Evolutionary conservation across 1,284 basidiomycete species (phyloP), one percentile per base, ranked within the genome.

Genomic region (Butyriboletus appendiculatus): DNA sequence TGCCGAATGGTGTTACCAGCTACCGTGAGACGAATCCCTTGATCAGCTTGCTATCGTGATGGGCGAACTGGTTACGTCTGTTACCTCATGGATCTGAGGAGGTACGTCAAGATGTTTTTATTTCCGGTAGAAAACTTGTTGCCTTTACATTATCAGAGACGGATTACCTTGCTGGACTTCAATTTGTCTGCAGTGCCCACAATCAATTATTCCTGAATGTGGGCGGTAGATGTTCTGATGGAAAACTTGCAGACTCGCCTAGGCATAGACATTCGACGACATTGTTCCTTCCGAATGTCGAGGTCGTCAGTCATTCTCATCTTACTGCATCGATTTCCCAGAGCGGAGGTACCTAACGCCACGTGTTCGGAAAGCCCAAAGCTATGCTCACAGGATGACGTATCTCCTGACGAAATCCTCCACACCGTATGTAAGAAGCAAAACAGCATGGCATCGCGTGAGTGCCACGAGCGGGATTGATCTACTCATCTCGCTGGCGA

Each of bases 361-460:
- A 59, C 48, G 42, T 59, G 58, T 5, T 16, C 26, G 26, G 18
- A 15, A 28, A 32, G 16, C 20, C 4, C 14, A n/a, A 33, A n/a
- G 8, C 15, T 38, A 38, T 12, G 18, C 45, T 35, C 26, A n/a
- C 3, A 45, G 12, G 28, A 32, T 61, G 33, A 53, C 44, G 44
- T 58, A 53, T 35, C 12, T 15, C 15, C 5, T 28, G 15, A 24
- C 11, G 39, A 39, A 39, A 34, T 34, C 35, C 26, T 26, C 15
- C 32, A 9, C 7, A 3, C 14, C 0, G 37, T 52, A 50, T 50
- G 53, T 52, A 59, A 58, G 32, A 3, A 34, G 41, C 35, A n/a
- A 44, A 45, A 58, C 62, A 64, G 58, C 44, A 62, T 60, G 63
- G 55, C 42, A 8, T 45, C 61, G 46, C 62, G 63, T 67, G 61